Evolutionary conservation across 1,139 yeast genomes (phyloP).

Genomic region (Pichia sp.): DNA sequence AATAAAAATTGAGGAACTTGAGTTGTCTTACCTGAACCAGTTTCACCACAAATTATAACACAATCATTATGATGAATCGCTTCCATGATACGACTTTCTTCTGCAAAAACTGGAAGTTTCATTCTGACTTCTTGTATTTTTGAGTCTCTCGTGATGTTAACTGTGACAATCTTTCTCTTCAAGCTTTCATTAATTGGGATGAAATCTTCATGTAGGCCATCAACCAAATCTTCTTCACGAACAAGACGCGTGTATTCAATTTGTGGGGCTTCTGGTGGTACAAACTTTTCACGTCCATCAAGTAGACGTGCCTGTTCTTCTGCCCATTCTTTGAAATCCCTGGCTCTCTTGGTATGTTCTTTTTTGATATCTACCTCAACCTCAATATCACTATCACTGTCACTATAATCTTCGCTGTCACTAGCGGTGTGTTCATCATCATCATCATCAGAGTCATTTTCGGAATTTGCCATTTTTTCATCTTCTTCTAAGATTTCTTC

Average conservation of each 20-base stretch:
- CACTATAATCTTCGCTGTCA: constrained; percentile 20
- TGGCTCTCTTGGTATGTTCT: constrained; percentile 30
- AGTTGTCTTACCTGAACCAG: constrained; percentile 80
- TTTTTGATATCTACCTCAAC: constrained; percentile 26
- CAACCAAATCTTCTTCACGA: constrained; percentile 58
- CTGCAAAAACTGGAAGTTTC: constrained; percentile 80
- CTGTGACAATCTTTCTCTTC: constrained; percentile 58
- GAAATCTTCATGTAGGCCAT: constrained; percentile 49
- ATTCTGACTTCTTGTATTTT: constrained; percentile 60
- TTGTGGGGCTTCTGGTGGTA: constrained; percentile 41
- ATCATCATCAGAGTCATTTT: constrained; percentile 15
- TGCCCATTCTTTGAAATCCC: constrained; percentile 54
- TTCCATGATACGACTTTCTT: constrained; percentile 93
- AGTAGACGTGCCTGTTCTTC: constrained; percentile 44
- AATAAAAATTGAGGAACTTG: constrained; percentile 72
- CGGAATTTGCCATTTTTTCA: constrained; percentile 18
- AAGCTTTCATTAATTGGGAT: constrained; percentile 47
- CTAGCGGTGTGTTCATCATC: constrained; percentile 23
- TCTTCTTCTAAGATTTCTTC: constrained; percentile 15
- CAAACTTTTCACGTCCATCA: constrained; percentile 47
- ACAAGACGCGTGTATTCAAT: constrained; percentile 39
- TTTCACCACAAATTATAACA: constrained; percentile 86
- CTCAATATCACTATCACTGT: constrained; percentile 17
- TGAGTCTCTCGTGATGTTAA: constrained; percentile 55
- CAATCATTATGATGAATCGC: constrained; percentile 91